Conservation (phyloP, 2,329 filamentous ascomycete genomes). For the Trichoderma gracile region DNA sequence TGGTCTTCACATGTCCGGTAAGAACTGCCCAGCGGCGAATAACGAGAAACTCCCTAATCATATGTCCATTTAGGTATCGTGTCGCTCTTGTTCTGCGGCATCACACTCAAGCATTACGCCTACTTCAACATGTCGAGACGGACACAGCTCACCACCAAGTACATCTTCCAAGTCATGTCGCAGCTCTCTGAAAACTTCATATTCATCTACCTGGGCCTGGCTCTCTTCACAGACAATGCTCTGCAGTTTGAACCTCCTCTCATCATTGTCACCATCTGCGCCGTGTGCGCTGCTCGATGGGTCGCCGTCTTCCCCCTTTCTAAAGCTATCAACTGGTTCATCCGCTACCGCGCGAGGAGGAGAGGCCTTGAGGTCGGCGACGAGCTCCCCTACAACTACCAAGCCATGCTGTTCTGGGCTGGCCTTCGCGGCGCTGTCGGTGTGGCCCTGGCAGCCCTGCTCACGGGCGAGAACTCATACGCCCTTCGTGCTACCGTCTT, state of each 20-base stretch:
- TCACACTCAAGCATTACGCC: constrained; percentile 97
- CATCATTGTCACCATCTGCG: constrained; percentile 87
- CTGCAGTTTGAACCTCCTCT: constrained; percentile 92
- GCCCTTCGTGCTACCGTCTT: constrained; percentile 92
- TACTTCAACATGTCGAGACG: constrained; percentile 99
- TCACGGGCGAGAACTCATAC: constrained; percentile 77
- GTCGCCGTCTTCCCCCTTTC: constrained; percentile 93
- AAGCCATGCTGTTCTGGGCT: constrained; percentile 99
- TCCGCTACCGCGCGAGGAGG: constrained; percentile 78
- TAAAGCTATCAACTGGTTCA: constrained; percentile 86
- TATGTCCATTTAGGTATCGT: constrained; percentile 71
- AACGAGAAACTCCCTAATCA: not conserved
- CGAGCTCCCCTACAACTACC: constrained; percentile 90
- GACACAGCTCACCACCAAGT: constrained; percentile 96
- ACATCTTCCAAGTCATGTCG: constrained; percentile 90
- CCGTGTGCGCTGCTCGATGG: constrained; percentile 90
- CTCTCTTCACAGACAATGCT: constrained; percentile 86
- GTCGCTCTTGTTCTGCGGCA: constrained; percentile 93
- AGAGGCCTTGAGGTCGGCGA: constrained; percentile 74
- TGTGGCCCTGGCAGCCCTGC: constrained; percentile 86
- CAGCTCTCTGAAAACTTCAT: constrained; percentile 99
- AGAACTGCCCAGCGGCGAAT: constrained; percentile 36
- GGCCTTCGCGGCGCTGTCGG: constrained; percentile 93
- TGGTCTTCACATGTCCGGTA: constrained; percentile 92
- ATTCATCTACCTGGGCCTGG: constrained; percentile 96